Evolutionary conservation across 805 yeast genomes (phyloP), one percentile per base, ranked within the genome.

Genomic region (Candida awuae): DNA sequence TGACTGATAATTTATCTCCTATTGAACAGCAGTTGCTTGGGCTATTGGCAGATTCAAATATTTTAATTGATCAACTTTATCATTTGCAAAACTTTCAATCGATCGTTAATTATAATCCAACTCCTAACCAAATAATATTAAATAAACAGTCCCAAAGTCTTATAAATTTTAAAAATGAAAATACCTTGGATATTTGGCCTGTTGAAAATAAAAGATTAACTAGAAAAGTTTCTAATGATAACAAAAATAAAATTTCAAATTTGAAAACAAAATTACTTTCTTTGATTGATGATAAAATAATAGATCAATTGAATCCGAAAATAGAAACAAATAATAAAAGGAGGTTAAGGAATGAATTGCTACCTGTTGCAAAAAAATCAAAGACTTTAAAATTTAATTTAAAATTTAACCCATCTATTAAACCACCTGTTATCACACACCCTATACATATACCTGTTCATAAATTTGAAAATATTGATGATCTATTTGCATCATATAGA

Each of bases 31-130:
- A 35, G 13, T 13, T 40, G 30, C n/a, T 40, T 21, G 30, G 36
- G 8, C 13, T 40, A 15, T 27, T 40, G 13, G 38, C 39, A 23
- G 43, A 40, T 8, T 35, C 39, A 9, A 35, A 32, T 36, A 36
- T 40, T n/a, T 15, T 40, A 15, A 32, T 74, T 0, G 74, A 76
- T 44, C 87, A 82, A 51, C 58, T 81, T 15, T 80, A 75, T 49
- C 85, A 81, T 52, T 57, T 82, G 20, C 61, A 67, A 41, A 74
- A 77, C 47, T 81, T 70, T 52, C 73, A 76, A 16, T 75, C 84
- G 1, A 54, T 80, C 31, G 73, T 69, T 0, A 74, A 73, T 15
- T 82, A 78, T 71, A 71, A 79, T 46, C 48, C 48, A 19, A 36
- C 9, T 33, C 87, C 87, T 0, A 50, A 55, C 13, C 46, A 51